A percentile compares a stretch with the other conserved stretches of the same genome.
Conservation (phyloP, 352 stramenopile genomes). For the Globisporangium echinulatum region DNA sequence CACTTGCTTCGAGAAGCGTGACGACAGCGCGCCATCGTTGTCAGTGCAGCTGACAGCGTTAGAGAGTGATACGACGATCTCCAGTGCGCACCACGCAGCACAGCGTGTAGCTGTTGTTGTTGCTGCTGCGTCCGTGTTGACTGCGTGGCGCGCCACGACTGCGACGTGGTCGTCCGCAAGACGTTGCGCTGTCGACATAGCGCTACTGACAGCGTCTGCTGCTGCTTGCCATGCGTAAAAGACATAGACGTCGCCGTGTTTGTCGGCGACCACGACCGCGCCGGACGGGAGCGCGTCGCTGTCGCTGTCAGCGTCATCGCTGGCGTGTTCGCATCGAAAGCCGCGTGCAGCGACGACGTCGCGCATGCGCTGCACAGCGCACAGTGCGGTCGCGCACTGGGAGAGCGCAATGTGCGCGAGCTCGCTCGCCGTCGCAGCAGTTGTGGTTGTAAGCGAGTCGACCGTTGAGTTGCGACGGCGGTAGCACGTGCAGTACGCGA, state of each 20-base stretch:
- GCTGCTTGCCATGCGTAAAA: conserved; percentile 51
- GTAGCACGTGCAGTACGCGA: background rate
- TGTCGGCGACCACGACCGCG: conserved; percentile 40
- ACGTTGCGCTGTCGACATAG: background rate
- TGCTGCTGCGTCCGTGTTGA: background rate
- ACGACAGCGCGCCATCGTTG: background rate
- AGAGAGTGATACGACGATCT: background rate
- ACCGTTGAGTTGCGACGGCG: background rate
- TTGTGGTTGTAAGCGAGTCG: background rate
- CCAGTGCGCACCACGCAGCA: background rate
- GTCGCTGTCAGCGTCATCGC: background rate
- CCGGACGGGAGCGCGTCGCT: background rate
- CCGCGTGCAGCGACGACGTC: background rate
- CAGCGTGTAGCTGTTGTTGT: background rate
- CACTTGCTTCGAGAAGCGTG: background rate
- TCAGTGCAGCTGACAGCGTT: background rate
- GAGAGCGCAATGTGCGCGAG: background rate
- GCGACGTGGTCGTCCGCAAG: conserved; percentile 1
- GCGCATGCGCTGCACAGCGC: background rate
- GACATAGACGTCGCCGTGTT: conserved; percentile 58
- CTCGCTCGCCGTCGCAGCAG: background rate
- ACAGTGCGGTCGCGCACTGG: background rate
- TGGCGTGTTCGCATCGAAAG: background rate
- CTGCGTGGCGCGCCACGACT: background rate
- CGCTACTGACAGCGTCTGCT: background rate